These are phyloP conservation scores for Colletotrichum sp. DNA, from an alignment of 2,329 filamentous ascomycete genomes.

Conservation along the genomic window DNA sequence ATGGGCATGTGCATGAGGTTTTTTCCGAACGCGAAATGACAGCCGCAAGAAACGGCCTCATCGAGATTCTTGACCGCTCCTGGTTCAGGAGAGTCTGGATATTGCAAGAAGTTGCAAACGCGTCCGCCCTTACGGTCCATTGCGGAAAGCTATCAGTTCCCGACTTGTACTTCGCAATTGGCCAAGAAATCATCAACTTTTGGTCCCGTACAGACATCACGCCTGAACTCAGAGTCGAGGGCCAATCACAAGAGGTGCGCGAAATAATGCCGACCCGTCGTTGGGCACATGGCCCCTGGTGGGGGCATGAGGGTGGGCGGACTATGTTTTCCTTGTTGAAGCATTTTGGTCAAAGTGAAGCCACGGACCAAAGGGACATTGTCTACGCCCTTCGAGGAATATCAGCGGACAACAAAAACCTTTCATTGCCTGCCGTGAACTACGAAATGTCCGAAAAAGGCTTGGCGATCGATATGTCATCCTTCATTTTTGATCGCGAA, in stretches of 20 bases:
- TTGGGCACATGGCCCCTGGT: background rate
- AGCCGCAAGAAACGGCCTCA: background rate
- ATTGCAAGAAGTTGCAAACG: background rate
- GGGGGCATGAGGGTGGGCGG: background rate
- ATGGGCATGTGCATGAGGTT: too few relatives aligned
- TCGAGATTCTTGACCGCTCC: background rate
- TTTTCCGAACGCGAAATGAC: background rate
- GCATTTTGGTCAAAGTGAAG: background rate
- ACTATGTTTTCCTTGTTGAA: background rate
- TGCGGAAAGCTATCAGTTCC: background rate
- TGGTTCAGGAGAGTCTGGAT: slow-evolving; percentile 10
- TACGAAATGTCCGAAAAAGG: background rate
- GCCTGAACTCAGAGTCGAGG: too few relatives aligned
- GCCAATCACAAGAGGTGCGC: background rate
- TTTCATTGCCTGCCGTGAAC: background rate
- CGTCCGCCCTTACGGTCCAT: background rate
- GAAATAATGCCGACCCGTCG: background rate
- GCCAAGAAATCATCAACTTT: background rate
- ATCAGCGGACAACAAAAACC: background rate
- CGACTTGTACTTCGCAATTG: too few relatives aligned
- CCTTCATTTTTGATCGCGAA: too few relatives aligned
- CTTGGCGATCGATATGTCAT: too few relatives aligned
- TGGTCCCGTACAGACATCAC: too few relatives aligned
- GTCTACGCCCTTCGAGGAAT: background rate
- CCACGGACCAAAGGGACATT: background rate